These are phyloP conservation scores for Bruguiera parviflora DNA, from an alignment of 345 rosid genomes.

Conservation along the genomic window DNA sequence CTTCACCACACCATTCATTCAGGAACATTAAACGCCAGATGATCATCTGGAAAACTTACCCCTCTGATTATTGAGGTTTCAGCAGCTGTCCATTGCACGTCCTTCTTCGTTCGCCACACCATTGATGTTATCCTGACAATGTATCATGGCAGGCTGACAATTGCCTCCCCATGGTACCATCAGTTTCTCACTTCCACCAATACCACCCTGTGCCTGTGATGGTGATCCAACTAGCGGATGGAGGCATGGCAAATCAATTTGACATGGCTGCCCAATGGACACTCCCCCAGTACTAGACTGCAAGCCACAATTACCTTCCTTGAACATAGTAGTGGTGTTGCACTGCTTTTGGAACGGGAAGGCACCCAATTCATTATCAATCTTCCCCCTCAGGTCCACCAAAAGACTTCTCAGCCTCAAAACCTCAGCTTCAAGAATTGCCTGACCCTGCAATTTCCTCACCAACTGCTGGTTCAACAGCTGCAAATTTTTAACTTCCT, in stretches of 20 bases:
- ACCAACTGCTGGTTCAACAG: constrained; percentile 43
- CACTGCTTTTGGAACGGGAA: constrained; percentile 44
- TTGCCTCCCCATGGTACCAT: constrained; percentile 30
- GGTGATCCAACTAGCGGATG: constrained; percentile 24
- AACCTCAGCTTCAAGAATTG: constrained; percentile 50
- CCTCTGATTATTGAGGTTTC: constrained; percentile 10
- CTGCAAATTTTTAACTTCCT: constrained; percentile 57
- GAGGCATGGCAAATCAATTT: constrained; percentile 33
- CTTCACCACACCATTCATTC: not conserved
- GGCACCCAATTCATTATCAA: constrained; percentile 48
- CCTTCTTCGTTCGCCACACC: constrained; percentile 13
- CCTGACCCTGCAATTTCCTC: constrained; percentile 51
- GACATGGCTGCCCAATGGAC: constrained; percentile 16
- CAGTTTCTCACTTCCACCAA: constrained; percentile 33
- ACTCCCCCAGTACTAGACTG: constrained; percentile 14
- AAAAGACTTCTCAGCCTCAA: constrained; percentile 46
- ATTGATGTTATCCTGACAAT: constrained; percentile 29
- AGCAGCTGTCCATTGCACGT: constrained; percentile 15
- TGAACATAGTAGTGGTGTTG: constrained; percentile 17
- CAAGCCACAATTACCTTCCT: constrained; percentile 38
- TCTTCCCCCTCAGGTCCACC: constrained; percentile 47
- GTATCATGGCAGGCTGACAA: constrained; percentile 25
- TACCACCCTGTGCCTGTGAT: constrained; percentile 17
- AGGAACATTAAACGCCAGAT: not conserved
- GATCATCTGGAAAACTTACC: no score